Base-by-base conservation (phyloP, 2,329 filamentous ascomycete genomes). In the Coniochaeta prunicola region DNA sequence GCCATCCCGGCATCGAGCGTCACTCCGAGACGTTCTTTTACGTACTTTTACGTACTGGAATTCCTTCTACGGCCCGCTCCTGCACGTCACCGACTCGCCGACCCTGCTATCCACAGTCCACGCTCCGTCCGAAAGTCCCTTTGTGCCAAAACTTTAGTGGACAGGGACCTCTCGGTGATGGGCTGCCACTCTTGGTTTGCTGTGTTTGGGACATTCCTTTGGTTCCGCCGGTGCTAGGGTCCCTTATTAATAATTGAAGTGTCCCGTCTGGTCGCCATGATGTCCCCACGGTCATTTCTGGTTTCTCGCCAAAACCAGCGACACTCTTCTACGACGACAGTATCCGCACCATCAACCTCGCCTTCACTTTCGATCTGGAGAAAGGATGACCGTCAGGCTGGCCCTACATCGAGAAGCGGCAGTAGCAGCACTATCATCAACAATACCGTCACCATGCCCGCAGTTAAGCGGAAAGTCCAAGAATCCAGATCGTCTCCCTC, bases 201-300 rank as follows among this genome's bases (percentile, higher is more conserved):
- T 58, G 19, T 57, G 64, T 21, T 24, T 33, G 30, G 53, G n/a
- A n/a, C 48, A 53, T n/a, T 53, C 48, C 58, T 59, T 50, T 42
- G 26, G 56, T 36, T 38, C 53, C 53, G 21, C 26, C 54, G 45
- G 56, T 33, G 53, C 53, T 24, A 59, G 42, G 57, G 48, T 28
- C 42, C 36, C 42, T 54, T 55, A 40, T 64, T 65, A 64, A 62
- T 65, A 67, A 65, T 59, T 58, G 61, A 59, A 61, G 60, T 54
- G 62, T 42, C 48, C 60, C 57, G 30, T 59, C 59, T 59, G 66
- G 61, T 62, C 65, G 71, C 61, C 31, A 74, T 76, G 71, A 73
- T 75, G 68, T 72, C 71, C 60, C 71, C 73, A 59, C 72, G 71
- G 57, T 74, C 73, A 50, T 74, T 72, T 67, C 69, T 76, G 61